A percentile compares a stretch with the other conserved stretches of the same genome.
phyloP scores from a whole-genome alignment of 306 rosid species.

The Sicyos edulis region DNA sequence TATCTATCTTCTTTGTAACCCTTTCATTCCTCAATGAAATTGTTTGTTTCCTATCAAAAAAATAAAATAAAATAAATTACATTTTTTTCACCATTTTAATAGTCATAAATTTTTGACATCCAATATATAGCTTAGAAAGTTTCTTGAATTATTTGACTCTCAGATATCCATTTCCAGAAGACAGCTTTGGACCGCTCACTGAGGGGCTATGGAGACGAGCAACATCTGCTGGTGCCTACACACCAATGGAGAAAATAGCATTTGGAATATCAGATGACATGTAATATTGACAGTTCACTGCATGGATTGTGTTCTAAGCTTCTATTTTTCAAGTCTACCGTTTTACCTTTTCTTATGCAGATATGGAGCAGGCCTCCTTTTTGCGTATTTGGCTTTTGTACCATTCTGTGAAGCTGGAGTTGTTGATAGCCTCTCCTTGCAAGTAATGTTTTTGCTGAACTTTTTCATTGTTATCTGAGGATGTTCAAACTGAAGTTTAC shows the following conservation, averaged over 20 bases:
- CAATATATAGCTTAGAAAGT: constrained; percentile 19
- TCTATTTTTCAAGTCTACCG: constrained; percentile 16
- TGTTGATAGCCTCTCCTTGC: constrained; percentile 83
- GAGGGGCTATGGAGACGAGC: constrained; percentile 94
- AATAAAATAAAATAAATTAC: not conserved
- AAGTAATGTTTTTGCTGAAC: constrained; percentile 38
- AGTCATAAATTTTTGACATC: constrained; percentile 9
- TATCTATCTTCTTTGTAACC: no score
- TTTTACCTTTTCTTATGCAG: constrained; percentile 36
- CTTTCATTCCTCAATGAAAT: no score
- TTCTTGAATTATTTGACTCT: constrained; percentile 12
- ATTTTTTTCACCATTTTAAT: not conserved
- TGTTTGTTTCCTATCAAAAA: no score
- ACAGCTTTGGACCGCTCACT: constrained; percentile 47
- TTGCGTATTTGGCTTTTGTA: constrained; percentile 80
- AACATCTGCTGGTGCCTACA: constrained; percentile 64
- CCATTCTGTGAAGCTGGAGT: constrained; percentile 87
- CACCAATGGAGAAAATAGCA: constrained; percentile 72
- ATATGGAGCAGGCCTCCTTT: constrained; percentile 90
- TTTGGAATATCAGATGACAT: constrained; percentile 96
- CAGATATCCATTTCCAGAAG: constrained; percentile 58
- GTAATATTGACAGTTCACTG: constrained; percentile 35
- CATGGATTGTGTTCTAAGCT: constrained; percentile 23
- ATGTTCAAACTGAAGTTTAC: not conserved
- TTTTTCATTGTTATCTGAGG: not conserved